phyloP scores from a whole-genome alignment of 306 rosid genomes.

The Vachellia pachyceras region DNA sequence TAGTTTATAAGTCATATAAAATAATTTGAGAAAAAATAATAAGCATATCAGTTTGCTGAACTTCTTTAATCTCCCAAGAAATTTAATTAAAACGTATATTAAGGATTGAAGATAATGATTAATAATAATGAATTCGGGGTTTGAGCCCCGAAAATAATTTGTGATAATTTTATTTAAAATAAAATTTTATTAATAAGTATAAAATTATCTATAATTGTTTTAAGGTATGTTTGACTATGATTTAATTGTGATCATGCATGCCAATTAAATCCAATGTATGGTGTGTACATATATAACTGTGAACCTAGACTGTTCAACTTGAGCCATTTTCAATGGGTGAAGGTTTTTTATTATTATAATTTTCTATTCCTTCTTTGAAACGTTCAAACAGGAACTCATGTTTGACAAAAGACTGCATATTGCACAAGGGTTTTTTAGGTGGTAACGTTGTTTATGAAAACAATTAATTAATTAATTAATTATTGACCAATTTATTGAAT shows the following conservation, averaged over 20 bases:
- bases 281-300: background rate
- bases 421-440: background rate
- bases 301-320: background rate
- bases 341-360: background rate
- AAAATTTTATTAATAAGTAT: too few species aligned
- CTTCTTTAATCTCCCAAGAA: too few species aligned
- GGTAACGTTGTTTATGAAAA: too few species aligned
- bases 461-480: background rate
- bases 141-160: too few species aligned
- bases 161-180: too few species aligned
- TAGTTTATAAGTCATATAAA: too few species aligned
- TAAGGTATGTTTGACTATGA: background rate
- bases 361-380: background rate
- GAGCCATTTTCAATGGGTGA: background rate
- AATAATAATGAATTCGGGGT: too few species aligned
- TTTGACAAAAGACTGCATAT: slow-evolving; percentile 1
- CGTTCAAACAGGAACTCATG: background rate
- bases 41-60: too few species aligned
- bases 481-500: background rate
- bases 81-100: too few species aligned
- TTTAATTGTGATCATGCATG: background rate
- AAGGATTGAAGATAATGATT: too few species aligned
- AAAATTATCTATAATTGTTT: too few species aligned
- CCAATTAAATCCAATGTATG: background rate
- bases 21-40: too few species aligned